Conservation (phyloP, 805 yeast species). For the Kodamaea kaohsiungensis region DNA sequence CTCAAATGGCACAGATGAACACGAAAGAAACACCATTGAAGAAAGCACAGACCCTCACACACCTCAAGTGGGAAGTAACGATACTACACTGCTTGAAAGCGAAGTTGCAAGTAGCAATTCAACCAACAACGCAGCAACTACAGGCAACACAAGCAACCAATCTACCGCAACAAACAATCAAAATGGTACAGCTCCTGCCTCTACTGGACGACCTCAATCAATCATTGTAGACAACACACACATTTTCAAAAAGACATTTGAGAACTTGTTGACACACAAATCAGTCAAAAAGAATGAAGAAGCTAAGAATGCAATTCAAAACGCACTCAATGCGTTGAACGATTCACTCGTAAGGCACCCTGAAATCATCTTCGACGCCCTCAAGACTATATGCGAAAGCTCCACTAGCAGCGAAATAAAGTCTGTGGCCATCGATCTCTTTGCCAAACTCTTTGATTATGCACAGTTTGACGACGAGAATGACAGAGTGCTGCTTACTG, state of each 20-base stretch:
- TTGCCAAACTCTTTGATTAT: conserved; percentile 87
- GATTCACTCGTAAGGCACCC: conserved; percentile 44
- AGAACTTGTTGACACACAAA: conserved; percentile 54
- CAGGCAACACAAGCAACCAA: not conserved
- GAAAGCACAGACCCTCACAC: not conserved
- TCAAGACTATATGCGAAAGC: conserved; percentile 73
- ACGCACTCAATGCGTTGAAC: conserved; percentile 43
- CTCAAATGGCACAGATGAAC: not conserved
- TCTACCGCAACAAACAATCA: not conserved
- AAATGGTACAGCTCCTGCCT: not conserved
- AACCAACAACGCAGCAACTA: not conserved
- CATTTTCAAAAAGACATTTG: conserved; percentile 55
- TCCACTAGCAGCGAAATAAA: conserved; percentile 59
- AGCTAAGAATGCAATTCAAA: conserved; percentile 37
- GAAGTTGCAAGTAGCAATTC: not conserved
- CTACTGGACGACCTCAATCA: not conserved
- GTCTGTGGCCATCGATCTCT: conserved; percentile 75
- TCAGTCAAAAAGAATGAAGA: conserved; percentile 57
- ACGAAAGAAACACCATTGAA: too few species aligned
- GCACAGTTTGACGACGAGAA: conserved; percentile 65
- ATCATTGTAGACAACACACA: conserved; percentile 22
- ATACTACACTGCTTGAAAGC: not conserved
- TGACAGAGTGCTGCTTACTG: conserved; percentile 63
- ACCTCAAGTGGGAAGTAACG: not conserved
- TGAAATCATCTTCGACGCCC: conserved; percentile 70